Base-by-base conservation (phyloP, 345 rosid species). In the Populus tremula region DNA sequence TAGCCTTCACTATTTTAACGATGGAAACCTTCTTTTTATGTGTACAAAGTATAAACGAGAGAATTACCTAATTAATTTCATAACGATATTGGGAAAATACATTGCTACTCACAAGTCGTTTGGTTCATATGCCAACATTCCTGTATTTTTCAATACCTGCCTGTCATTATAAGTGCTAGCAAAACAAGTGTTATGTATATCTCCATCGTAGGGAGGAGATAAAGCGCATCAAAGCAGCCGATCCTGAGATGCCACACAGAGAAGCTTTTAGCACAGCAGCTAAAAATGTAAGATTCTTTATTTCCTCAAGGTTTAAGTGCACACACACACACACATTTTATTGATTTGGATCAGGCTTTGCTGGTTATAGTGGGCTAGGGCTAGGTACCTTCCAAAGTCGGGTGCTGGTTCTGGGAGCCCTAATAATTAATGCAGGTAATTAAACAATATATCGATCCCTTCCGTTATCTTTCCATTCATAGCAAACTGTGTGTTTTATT, bases 241-340 rank as follows among this genome's bases (percentile, higher is more conserved):
- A 96, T 83, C 98, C 98, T 14, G 99, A 92, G 86, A 90, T 92
- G 78, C 97, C 99, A 66, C 97, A 96, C 73, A 88, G 99, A 67
- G 98, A 96, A 81, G 99, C 98, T 74, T 96, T 96, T 72, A 96
- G 99, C 74, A 82, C 99, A 38, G 98, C 98, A 50, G 97, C 99
- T 1, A 96, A 96, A 88, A 93, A 96, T 75, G 98, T 96, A 87
- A 84, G 88, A 70, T 27, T 77, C 20, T 14, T 62, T 43, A 1
- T 5, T 14, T 27, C 39, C 53, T 16, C 6, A 4, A 47, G 47
- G 14, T 41, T 41, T 33, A 33, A 1, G 27, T 27, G 27, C 36
- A 33, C 5, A 33, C 36, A 4, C 36, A 8, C 10, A 0, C 10
- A 9, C 12, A 2, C 45, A 43, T 43, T 43, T 43, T 43, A 43